Evolutionary conservation across 129 eudicot species (phyloP).

Genomic region (Arctium lappa): DNA sequence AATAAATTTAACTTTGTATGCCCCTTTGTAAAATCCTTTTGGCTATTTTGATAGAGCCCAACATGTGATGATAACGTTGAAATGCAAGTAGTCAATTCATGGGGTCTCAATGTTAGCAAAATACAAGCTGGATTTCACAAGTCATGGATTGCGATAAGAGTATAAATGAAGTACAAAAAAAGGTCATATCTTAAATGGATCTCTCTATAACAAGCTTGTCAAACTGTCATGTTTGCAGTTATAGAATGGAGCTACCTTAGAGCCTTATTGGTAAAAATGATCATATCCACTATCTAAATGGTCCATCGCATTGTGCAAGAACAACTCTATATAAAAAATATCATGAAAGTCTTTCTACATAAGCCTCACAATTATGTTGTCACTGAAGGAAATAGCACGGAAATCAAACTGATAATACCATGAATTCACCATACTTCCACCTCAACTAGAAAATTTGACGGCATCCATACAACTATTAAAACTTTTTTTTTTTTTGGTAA

Average conservation of each 20-base stretch:
- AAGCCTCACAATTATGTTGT: neutral
- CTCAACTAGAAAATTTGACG: neutral
- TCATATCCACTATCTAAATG: neutral
- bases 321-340: neutral
- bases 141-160: neutral
- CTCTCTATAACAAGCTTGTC: neutral
- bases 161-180: neutral
- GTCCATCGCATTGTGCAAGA: neutral
- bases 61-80: neutral
- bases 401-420: neutral
- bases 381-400: neutral
- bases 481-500: neutral
- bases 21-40: neutral
- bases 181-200: neutral
- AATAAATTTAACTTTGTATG: neutral
- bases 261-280: neutral
- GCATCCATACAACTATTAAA: neutral
- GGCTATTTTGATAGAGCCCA: neutral
- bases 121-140: neutral
- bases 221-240: conserved; percentile 3
- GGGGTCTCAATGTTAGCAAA: neutral
- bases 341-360: conserved; percentile 5
- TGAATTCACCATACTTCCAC: neutral
- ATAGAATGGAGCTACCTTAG: neutral
- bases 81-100: neutral